Conservation (phyloP, 108 stramenopile species). For the Mayamaea pseudoterrestris region DNA sequence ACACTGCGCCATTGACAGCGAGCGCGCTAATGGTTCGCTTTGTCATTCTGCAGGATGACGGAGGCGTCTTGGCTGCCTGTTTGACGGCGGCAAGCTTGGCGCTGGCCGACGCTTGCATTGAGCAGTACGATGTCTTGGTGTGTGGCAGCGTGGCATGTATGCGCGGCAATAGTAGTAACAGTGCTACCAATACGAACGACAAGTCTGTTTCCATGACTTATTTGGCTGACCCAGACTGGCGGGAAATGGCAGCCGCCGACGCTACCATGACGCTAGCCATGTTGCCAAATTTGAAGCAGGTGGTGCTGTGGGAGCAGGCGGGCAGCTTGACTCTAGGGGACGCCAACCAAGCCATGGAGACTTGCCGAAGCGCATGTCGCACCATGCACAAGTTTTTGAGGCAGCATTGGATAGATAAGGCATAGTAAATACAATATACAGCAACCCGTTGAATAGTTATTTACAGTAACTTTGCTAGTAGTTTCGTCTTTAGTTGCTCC, state of each 20-base stretch:
- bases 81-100: conserved; percentile 58
- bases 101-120: conserved; percentile 58
- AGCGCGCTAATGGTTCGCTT: conserved; percentile 39
- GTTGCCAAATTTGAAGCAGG: conserved; percentile 71
- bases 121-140: conserved; percentile 47
- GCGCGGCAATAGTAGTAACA: no score
- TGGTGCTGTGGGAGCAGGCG: conserved; percentile 65
- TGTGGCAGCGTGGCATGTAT: conserved; percentile 4
- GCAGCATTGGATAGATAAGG: conserved; percentile 28
- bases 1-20: no score
- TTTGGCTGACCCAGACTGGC: conserved; percentile 61
- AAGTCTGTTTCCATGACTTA: no score
- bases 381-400: conserved; percentile 68
- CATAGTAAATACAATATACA: neutral
- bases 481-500: conserved; percentile 6
- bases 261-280: conserved; percentile 48
- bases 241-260: conserved; percentile 33
- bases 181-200: no score
- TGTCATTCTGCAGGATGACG: conserved; percentile 74
- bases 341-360: conserved; percentile 46
- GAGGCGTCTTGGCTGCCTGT: conserved; percentile 50
- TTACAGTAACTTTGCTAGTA: neutral
- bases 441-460: neutral
- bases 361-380: conserved; percentile 66
- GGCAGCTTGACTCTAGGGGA: conserved; percentile 33